Conservation (phyloP, 2,329 filamentous ascomycete species). For the Aspergillus flavus region DNA sequence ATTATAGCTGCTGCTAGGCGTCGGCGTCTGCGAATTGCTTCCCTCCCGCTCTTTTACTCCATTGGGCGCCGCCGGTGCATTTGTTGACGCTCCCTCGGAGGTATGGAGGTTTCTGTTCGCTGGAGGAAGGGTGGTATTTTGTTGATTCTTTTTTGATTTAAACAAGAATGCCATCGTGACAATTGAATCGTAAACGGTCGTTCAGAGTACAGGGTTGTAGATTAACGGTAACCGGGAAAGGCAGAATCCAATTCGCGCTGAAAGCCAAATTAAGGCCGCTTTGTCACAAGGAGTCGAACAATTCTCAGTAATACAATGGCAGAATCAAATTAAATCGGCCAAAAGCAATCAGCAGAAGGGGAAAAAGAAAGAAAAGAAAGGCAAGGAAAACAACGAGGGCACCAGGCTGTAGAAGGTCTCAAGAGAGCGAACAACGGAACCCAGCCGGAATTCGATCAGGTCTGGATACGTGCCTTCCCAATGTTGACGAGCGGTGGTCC, state of each 20-base stretch:
- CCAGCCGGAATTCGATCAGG: constrained; percentile 13
- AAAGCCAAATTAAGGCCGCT: constrained; percentile 1
- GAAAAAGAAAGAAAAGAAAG: constrained; percentile 12
- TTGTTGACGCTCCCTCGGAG: constrained; percentile 53
- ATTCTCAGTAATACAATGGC: neutral
- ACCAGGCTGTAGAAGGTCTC: constrained; percentile 15
- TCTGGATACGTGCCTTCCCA: constrained; percentile 8
- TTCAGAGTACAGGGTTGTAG: constrained; percentile 25
- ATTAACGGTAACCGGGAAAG: constrained; percentile 14
- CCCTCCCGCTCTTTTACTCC: constrained; percentile 43
- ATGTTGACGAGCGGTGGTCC: neutral
- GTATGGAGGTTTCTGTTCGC: constrained; percentile 59
- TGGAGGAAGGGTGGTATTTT: constrained; percentile 53
- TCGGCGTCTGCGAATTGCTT: constrained; percentile 58
- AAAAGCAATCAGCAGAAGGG: constrained; percentile 3
- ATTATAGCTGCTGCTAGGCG: constrained; percentile 73
- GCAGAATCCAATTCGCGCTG: constrained; percentile 3
- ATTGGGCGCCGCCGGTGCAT: constrained; percentile 51
- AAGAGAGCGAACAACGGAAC: constrained; percentile 13
- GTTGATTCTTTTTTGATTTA: constrained; percentile 77
- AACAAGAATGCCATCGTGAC: constrained; percentile 76
- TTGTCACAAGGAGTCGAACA: neutral
- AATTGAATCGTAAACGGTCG: constrained; percentile 38
- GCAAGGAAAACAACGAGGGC: constrained; percentile 13
- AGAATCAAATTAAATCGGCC: neutral